Evolutionary conservation across 2,329 filamentous ascomycete species (phyloP).

Genomic region (Colletotrichum costaricense): DNA sequence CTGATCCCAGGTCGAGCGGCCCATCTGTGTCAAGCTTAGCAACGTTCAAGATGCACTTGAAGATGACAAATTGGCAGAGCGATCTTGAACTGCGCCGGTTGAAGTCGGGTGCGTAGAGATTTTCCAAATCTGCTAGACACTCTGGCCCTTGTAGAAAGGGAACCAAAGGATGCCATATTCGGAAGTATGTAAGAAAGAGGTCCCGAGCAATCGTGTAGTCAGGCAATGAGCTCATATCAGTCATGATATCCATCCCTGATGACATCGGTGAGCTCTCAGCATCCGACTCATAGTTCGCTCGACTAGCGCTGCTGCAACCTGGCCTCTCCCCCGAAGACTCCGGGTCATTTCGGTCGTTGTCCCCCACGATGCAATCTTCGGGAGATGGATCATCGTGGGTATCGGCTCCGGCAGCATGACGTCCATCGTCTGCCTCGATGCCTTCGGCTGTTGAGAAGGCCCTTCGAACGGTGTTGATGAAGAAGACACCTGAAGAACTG

Average conservation of each 20-base stretch:
- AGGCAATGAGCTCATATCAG: constrained; percentile 2
- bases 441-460: constrained; percentile 54
- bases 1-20: constrained; percentile 38
- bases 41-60: constrained; percentile 64
- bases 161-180: constrained; percentile 63
- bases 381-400: constrained; percentile 16
- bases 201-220: constrained; percentile 43
- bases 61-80: constrained; percentile 50
- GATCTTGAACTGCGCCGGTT: not conserved
- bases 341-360: not conserved
- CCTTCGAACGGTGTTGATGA: constrained; percentile 63
- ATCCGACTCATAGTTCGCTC: not conserved
- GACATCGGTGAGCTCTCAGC: not conserved
- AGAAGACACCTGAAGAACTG: constrained; percentile 63
- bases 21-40: constrained; percentile 47
- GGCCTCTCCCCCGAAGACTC: not conserved
- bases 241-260: not conserved
- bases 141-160: constrained; percentile 63
- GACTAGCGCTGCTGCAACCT: not conserved
- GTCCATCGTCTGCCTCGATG: constrained; percentile 36
- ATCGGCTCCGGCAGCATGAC: not conserved
- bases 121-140: constrained; percentile 56
- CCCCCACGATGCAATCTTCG: constrained; percentile 33
- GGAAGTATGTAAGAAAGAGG: constrained; percentile 61
- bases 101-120: not conserved